Evolutionary conservation across 768 basidiomycete genomes (phyloP).

Genomic region (Lactarius hengduanensis): DNA sequence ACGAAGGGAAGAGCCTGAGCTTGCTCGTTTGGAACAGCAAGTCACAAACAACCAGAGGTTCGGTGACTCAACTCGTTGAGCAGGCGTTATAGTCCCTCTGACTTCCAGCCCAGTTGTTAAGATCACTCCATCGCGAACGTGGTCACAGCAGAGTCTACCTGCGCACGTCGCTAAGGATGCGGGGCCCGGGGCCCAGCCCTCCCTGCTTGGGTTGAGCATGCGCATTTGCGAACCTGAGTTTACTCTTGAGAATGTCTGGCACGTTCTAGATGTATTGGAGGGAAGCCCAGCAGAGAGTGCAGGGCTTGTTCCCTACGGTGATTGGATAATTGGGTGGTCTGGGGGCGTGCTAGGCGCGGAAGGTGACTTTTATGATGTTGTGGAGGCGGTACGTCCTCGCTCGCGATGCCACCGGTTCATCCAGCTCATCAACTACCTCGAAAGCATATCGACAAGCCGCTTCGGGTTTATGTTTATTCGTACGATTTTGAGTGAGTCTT

Average conservation of each 20-base stretch:
- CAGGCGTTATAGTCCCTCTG: neutral
- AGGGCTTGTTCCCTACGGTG: conserved; percentile 89
- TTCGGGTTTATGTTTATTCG: conserved; percentile 95
- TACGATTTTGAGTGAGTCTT: conserved; percentile 88
- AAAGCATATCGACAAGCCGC: conserved; percentile 90
- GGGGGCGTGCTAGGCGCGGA: conserved; percentile 90
- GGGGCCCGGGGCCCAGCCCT: conserved; percentile 61
- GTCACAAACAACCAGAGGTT: conserved; percentile 67
- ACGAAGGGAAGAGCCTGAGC: conserved; percentile 68
- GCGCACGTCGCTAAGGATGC: conserved; percentile 40
- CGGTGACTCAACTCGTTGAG: conserved; percentile 23
- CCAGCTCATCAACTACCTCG: conserved; percentile 2
- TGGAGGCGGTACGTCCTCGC: conserved; percentile 71
- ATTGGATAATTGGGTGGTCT: conserved; percentile 86
- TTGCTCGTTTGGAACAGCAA: conserved; percentile 86
- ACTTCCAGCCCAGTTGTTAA: conserved; percentile 60
- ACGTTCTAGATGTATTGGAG: conserved; percentile 94
- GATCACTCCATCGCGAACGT: conserved; percentile 79
- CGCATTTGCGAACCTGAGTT: conserved; percentile 88
- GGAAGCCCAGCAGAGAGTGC: conserved; percentile 96
- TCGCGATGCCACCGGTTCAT: conserved; percentile 10
- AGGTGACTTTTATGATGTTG: conserved; percentile 94
- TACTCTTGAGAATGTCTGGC: conserved; percentile 94
- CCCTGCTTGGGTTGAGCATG: conserved; percentile 91
- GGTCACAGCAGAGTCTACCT: conserved; percentile 57